Conservation (phyloP, 345 rosid genomes). For the Eucalyptus leucophloia region DNA sequence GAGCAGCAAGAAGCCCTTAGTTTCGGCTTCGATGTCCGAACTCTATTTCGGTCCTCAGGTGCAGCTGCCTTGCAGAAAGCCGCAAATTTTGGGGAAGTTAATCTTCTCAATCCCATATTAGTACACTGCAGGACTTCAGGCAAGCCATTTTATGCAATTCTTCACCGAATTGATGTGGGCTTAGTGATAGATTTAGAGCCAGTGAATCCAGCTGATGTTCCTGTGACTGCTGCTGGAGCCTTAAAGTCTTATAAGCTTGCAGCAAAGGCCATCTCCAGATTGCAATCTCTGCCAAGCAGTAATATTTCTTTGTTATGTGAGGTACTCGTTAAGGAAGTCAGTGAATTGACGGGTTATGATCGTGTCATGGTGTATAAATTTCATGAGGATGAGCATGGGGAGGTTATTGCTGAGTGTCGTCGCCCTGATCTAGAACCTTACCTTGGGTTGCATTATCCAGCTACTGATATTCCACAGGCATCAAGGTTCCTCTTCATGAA, state of each 20-base stretch:
- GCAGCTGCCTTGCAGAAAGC: constrained; percentile 67
- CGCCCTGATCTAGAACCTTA: constrained; percentile 52
- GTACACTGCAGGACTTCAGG: constrained; percentile 55
- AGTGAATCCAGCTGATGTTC: constrained; percentile 67
- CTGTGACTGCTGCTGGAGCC: constrained; percentile 77
- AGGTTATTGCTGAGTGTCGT: constrained; percentile 62
- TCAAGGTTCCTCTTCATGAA: constrained; percentile 76
- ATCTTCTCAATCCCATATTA: constrained; percentile 57
- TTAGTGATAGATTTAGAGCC: constrained; percentile 80
- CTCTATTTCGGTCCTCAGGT: constrained; percentile 50
- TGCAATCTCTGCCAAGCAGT: constrained; percentile 71
- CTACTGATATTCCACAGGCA: constrained; percentile 89
- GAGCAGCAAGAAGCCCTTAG: constrained; percentile 55
- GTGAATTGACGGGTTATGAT: constrained; percentile 70
- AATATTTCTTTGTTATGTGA: constrained; percentile 46
- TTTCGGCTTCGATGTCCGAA: constrained; percentile 49
- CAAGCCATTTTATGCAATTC: constrained; percentile 71
- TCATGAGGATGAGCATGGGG: constrained; percentile 91
- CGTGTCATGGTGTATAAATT: constrained; percentile 83
- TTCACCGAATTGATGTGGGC: constrained; percentile 70
- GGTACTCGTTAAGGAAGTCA: constrained; percentile 61
- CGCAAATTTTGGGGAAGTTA: constrained; percentile 48
- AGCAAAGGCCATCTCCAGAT: constrained; percentile 65
- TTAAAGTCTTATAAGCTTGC: constrained; percentile 75
- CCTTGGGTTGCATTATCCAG: constrained; percentile 76